Percentiles rank a stretch among this genome's conserved stretches.
Conservation (phyloP, 2,329 filamentous ascomycete genomes). For the Fusarium humuli region DNA sequence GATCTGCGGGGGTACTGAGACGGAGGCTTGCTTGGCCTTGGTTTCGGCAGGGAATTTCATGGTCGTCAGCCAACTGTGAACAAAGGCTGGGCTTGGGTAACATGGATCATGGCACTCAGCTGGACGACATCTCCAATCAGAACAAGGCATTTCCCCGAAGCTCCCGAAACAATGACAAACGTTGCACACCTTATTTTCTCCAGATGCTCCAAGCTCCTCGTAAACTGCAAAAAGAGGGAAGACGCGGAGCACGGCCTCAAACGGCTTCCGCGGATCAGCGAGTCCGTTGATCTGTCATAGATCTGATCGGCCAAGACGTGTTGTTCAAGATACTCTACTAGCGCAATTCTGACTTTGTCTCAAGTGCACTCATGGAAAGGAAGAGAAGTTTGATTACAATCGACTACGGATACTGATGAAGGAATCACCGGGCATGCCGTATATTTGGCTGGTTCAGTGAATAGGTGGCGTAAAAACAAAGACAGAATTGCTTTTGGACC, state of each 20-base stretch:
- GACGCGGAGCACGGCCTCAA: background rate
- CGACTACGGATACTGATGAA: too few species aligned
- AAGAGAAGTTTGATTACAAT: background rate
- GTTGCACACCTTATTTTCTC: background rate
- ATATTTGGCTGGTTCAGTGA: background rate
- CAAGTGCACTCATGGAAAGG: background rate
- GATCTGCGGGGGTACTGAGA: slow-evolving; percentile 7
- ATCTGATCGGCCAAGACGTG: background rate
- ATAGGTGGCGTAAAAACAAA: background rate
- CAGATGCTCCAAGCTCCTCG: background rate
- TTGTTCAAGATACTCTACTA: background rate
- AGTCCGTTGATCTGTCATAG: background rate
- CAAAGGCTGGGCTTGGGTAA: background rate
- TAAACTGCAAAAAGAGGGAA: background rate
- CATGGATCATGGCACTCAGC: background rate
- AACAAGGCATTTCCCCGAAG: background rate
- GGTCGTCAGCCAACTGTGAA: background rate
- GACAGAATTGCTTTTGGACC: background rate
- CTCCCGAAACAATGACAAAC: background rate
- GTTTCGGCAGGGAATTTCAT: background rate
- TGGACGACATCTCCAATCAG: background rate
- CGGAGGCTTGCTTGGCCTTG: background rate
- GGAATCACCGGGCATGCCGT: background rate
- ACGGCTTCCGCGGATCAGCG: background rate
- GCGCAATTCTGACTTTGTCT: background rate